Conservation (phyloP, 2,329 filamentous ascomycete genomes). For the Pyrenophora tritici-repentis region DNA sequence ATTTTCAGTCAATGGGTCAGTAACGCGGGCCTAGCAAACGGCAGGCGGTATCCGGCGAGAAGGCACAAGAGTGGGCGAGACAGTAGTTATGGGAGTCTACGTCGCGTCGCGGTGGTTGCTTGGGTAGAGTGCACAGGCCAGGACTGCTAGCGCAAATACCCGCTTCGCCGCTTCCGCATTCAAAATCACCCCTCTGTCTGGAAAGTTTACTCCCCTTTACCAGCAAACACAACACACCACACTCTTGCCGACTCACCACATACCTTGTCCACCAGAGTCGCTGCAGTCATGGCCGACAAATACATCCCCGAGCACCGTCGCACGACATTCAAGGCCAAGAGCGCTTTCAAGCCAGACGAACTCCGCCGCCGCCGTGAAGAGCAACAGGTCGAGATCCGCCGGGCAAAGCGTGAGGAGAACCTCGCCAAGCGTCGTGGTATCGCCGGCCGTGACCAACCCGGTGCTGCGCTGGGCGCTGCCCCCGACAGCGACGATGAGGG, state of each 20-base stretch:
- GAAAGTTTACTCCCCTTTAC: conserved; percentile 40
- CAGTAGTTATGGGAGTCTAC: not conserved
- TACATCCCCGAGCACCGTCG: conserved; percentile 99
- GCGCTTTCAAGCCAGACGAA: conserved; percentile 98
- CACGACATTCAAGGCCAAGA: conserved; percentile 99
- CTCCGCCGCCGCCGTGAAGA: conserved; percentile 97
- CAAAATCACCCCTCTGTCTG: conserved; percentile 35
- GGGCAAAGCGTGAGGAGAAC: conserved; percentile 98
- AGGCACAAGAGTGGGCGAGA: not conserved
- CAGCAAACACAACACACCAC: conserved; percentile 38
- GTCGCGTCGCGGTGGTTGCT: conserved; percentile 20
- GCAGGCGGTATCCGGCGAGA: no score
- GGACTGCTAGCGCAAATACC: conserved; percentile 22
- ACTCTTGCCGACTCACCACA: conserved; percentile 21
- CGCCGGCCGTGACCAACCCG: conserved; percentile 72
- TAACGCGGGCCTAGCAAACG: not conserved
- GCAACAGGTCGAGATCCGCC: conserved; percentile 98
- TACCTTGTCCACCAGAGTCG: conserved; percentile 25
- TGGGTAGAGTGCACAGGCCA: conserved; percentile 19
- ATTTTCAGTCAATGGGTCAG: not conserved
- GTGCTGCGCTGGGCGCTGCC: conserved; percentile 82
- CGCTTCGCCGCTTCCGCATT: conserved; percentile 45
- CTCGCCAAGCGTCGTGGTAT: conserved; percentile 97
- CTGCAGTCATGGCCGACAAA: conserved; percentile 84
- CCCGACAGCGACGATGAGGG: conserved; percentile 98